Conservation (phyloP, 2,329 filamentous ascomycete species). For the Epichloe uncinata region DNA sequence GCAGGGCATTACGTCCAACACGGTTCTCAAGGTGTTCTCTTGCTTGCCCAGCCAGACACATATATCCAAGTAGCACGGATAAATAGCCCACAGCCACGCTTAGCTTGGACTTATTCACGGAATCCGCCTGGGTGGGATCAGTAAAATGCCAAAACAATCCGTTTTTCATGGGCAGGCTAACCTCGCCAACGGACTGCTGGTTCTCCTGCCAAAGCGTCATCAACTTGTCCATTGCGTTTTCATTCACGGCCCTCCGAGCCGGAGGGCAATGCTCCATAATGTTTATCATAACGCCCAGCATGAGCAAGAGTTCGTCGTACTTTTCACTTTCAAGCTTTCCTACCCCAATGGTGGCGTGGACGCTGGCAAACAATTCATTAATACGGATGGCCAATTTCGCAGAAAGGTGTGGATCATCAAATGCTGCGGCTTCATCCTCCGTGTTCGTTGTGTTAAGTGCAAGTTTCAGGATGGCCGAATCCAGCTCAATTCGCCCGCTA, state of each 20-base stretch:
- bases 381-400: constrained; percentile 34
- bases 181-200: constrained; percentile 52
- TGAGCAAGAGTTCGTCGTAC: constrained; percentile 61
- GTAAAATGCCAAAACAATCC: background rate
- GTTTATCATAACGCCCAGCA: constrained; percentile 76
- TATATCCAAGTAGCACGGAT: constrained; percentile 68
- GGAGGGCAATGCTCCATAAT: constrained; percentile 63
- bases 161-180: constrained; percentile 28
- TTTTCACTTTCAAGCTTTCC: constrained; percentile 35
- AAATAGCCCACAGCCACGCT: constrained; percentile 82
- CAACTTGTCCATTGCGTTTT: constrained; percentile 41
- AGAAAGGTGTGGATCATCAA: constrained; percentile 48
- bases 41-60: constrained; percentile 46
- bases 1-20: constrained; percentile 30
- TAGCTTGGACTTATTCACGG: constrained; percentile 59
- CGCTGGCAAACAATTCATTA: constrained; percentile 34
- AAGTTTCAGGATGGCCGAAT: constrained; percentile 34
- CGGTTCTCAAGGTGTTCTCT: constrained; percentile 28
- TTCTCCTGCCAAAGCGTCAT: constrained; percentile 55
- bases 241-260: constrained; percentile 33
- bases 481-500: constrained; percentile 13
- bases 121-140: constrained; percentile 41
- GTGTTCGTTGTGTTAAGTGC: constrained; percentile 82
- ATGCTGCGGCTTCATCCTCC: constrained; percentile 55
- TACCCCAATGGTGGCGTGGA: constrained; percentile 33